These are phyloP conservation scores for Calocybe gangraenosa DNA, from an alignment of 768 basidiomycete species.

Conservation along the genomic window DNA sequence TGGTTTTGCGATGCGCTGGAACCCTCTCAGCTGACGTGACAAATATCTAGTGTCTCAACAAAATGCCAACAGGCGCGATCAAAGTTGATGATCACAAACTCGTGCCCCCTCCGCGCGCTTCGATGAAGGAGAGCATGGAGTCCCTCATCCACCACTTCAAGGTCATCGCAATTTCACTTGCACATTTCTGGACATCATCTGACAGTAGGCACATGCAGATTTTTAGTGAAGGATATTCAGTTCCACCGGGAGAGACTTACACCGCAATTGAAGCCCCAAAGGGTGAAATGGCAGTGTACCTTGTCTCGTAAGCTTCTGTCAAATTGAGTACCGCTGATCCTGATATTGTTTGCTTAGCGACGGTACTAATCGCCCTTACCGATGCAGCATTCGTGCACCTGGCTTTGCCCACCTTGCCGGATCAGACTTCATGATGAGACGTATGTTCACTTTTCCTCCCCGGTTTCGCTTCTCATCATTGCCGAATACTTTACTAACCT, in stretches of 20 bases:
- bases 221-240: constrained; percentile 95
- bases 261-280: constrained; percentile 97
- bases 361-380: constrained; percentile 92
- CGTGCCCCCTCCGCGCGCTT: constrained; percentile 90
- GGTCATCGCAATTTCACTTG: constrained; percentile 30
- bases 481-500: constrained; percentile 7
- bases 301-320: constrained; percentile 72
- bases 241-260: constrained; percentile 95
- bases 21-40: background rate
- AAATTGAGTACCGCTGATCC: background rate
- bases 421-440: constrained; percentile 97
- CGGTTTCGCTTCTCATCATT: constrained; percentile 2
- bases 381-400: constrained; percentile 95
- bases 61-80: constrained; percentile 89
- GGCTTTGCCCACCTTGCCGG: constrained; percentile 96
- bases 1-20: constrained; percentile 13
- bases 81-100: constrained; percentile 98
- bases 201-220: constrained; percentile 41
- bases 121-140: constrained; percentile 99
- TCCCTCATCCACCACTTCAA: constrained; percentile 98
- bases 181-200: background rate
- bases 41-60: constrained; percentile 80
- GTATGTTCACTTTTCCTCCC: constrained; percentile 40
- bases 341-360: constrained; percentile 45
- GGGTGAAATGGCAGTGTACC: constrained; percentile 98